phyloP scores from a whole-genome alignment of 108 stramenopile species.

The Discostella stelligeroides region DNA sequence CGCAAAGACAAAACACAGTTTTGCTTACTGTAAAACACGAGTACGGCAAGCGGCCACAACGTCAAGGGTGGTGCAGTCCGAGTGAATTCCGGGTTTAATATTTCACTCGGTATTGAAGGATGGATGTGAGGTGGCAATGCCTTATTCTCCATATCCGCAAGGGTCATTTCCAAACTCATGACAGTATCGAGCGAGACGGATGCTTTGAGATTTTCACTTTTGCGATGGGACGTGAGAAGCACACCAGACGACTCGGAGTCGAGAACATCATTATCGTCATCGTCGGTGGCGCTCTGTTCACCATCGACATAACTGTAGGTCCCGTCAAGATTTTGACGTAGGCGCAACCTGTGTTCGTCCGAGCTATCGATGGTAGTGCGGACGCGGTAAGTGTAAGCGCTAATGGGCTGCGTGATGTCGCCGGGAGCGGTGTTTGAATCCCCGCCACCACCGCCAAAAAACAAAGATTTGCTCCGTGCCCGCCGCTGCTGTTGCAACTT shows the following conservation, averaged over 20 bases:
- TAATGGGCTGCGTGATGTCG: slow-evolving; percentile 13
- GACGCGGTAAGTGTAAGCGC: slow-evolving; percentile 42
- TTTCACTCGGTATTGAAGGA: slow-evolving; percentile 33
- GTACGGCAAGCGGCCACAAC: slow-evolving; percentile 70
- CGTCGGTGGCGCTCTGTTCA: background rate
- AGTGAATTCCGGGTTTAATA: slow-evolving; percentile 29
- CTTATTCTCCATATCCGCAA: slow-evolving; percentile 22
- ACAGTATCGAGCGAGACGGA: slow-evolving; percentile 24
- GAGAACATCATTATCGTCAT: background rate
- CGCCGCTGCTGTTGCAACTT: background rate
- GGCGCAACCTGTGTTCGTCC: slow-evolving; percentile 36
- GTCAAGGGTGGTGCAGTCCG: slow-evolving; percentile 34
- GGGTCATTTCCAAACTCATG: slow-evolving; percentile 14
- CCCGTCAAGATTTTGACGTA: slow-evolving; percentile 48
- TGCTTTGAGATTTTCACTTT: background rate
- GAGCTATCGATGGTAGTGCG: slow-evolving; percentile 9
- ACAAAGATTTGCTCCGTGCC: background rate
- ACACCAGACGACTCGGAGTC: background rate
- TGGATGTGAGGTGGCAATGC: slow-evolving; percentile 26
- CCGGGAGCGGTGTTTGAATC: background rate
- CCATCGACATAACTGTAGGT: slow-evolving; percentile 39
- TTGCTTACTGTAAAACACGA: slow-evolving; percentile 89
- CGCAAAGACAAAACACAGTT: background rate
- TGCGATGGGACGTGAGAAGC: background rate
- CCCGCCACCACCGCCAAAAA: background rate